Evolutionary conservation across 164 flowering plant species (phyloP).

Genomic region (Vitis cinerea): DNA sequence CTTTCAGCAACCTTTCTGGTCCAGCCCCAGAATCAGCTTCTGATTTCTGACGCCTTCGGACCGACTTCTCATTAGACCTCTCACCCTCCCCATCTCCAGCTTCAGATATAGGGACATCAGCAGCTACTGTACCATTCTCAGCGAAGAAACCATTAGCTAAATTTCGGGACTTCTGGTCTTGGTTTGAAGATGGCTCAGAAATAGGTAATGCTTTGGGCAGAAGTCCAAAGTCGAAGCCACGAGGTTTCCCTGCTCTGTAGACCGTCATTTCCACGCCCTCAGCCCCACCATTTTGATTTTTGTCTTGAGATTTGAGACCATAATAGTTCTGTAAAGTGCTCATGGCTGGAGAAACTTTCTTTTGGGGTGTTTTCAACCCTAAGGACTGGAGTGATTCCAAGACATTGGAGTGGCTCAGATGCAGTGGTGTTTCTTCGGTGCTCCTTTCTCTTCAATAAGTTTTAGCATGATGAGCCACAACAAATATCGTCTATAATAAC

Average conservation of each 20-base stretch:
- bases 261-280: constrained; percentile 38
- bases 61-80: constrained; percentile 28
- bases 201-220: constrained; percentile 18
- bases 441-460: constrained; percentile 23
- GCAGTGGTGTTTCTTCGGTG: constrained; percentile 7
- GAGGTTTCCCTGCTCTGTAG: constrained; percentile 18
- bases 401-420: constrained; percentile 12
- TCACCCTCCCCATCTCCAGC: constrained; percentile 26
- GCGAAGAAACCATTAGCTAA: constrained; percentile 9
- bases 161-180: constrained; percentile 9
- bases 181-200: not conserved
- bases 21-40: constrained; percentile 22
- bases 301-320: constrained; percentile 27
- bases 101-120: constrained; percentile 15
- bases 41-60: constrained; percentile 34
- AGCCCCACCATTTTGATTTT: constrained; percentile 5
- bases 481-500: not conserved
- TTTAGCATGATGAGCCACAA: not conserved
- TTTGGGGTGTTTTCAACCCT: constrained; percentile 19
- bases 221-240: not conserved
- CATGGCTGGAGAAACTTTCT: constrained; percentile 39
- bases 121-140: constrained; percentile 15
- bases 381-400: constrained; percentile 20
- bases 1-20: constrained; percentile 29
- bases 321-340: constrained; percentile 33